Base-by-base conservation (phyloP, 768 basidiomycete species). In the Stropharia rugosoannulata region DNA sequence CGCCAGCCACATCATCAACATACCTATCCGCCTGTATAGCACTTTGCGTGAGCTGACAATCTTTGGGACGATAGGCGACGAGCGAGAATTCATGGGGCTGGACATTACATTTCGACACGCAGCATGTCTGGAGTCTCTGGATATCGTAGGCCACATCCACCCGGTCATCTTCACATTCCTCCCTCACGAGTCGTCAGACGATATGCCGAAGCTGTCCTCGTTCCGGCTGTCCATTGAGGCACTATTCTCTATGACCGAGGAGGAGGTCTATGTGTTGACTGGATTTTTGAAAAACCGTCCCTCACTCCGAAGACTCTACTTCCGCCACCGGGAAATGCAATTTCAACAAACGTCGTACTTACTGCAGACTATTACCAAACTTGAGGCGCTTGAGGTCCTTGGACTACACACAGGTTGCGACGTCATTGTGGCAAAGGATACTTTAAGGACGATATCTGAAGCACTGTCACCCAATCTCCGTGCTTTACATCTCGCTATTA, bases 321-420 rank as follows among this genome's bases (percentile, higher is more conserved):
- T 78, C 8, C 71, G 74, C 22, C 60, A 76, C 37, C 70, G 70
- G 0, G 66, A 54, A 18, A 55, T 72, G 8, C 29, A 54, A 10
- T 64, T 69, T 58, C 48, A 57, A 4, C 53, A 58, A 18, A 56
- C 64, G 6, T 52, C 55, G 12, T 45, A 58, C 5, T 42, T 78
- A 10, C 64, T 70, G 15, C 59, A 51, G 7, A 59, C 64, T 13
- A 62, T 75, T 12, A 54, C 56, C 36, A 60, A 63, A 10, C 60
- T 78, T 15, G 58, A 57, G 13, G 51, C 48, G 3, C 63, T 78
- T 18, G 69, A 73, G 38, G 73, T 73, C 22, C 60, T 76, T 5
- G 75, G 76, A 13, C 54, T 78, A n/a, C 72, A 76, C 56, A 70
- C 73, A 12, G 76, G 76, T 0, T 35, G 48, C 3, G 64, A 66